Evolutionary conservation across 108 stramenopile species (phyloP).

Genomic region (Craspedostauros australis): DNA sequence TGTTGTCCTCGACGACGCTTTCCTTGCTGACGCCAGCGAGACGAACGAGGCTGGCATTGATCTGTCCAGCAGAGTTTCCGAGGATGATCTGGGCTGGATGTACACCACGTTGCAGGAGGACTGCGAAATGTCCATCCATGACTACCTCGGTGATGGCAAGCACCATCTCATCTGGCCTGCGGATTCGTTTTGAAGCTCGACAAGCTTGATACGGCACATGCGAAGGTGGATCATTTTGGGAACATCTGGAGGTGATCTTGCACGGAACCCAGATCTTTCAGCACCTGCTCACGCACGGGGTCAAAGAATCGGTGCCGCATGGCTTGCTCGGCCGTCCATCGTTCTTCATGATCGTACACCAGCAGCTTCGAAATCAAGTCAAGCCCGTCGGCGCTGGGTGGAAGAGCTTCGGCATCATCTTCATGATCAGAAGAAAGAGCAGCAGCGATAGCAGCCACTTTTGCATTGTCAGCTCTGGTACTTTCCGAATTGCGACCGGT

Average conservation of each 20-base stretch:
- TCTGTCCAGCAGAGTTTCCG: no score
- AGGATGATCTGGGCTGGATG: conserved; percentile 69
- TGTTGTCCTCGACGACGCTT: conserved; percentile 23
- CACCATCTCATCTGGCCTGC: conserved; percentile 68
- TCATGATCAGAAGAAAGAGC: background rate
- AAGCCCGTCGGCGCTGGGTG: conserved; percentile 49
- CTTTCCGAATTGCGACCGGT: no score
- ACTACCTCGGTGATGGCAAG: background rate
- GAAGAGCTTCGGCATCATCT: conserved; percentile 10
- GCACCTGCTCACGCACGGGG: conserved; percentile 53
- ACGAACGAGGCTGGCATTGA: conserved; percentile 4
- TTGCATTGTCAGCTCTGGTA: no score
- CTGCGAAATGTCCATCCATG: conserved; percentile 11
- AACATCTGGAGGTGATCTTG: no score
- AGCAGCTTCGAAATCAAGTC: conserved; percentile 73
- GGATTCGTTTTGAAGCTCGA: conserved; percentile 59
- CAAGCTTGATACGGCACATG: no score
- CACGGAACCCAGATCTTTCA: conserved; percentile 6
- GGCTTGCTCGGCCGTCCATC: conserved; percentile 79
- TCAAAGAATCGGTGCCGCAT: conserved; percentile 83
- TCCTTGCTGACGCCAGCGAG: conserved; percentile 2
- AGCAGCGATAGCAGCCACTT: no score
- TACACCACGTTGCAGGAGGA: conserved; percentile 27
- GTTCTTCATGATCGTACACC: conserved; percentile 72
- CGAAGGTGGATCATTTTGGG: no score